Percentiles rank a stretch among this genome's conserved stretches.
Evolutionary conservation across 129 eudicot genomes (phyloP).

Genomic region (Pseudognaphalium luteoalbum): DNA sequence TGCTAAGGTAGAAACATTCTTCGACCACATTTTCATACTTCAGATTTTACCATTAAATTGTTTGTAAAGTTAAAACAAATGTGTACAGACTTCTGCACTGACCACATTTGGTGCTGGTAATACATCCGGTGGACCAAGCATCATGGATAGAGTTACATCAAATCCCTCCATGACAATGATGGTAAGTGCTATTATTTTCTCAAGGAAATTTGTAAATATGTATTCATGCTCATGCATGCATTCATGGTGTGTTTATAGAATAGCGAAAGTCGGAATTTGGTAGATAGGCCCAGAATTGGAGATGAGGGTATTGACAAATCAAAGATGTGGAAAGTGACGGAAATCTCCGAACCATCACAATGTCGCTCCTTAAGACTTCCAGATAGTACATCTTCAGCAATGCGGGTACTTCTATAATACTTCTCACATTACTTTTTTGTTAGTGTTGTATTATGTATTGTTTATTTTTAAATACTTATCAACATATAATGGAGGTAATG

Average conservation of each 20-base stretch:
- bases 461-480: not conserved
- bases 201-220: not conserved
- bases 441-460: not conserved
- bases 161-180: slow-evolving; percentile 43
- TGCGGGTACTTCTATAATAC: slow-evolving; percentile 45
- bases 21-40: not conserved
- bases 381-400: slow-evolving; percentile 56
- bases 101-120: slow-evolving; percentile 56
- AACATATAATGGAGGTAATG: slow-evolving; percentile 5
- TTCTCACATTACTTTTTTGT: not conserved
- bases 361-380: slow-evolving; percentile 74
- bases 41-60: not conserved
- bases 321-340: slow-evolving; percentile 61
- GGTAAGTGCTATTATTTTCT: slow-evolving; percentile 33
- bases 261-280: slow-evolving; percentile 57
- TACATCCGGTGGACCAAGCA: slow-evolving; percentile 49
- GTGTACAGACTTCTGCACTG: slow-evolving; percentile 47
- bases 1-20: slow-evolving; percentile 47
- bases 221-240: not conserved
- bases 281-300: slow-evolving; percentile 56
- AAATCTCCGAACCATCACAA: slow-evolving; percentile 71
- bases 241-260: slow-evolving; percentile 48
- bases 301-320: slow-evolving; percentile 66
- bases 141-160: slow-evolving; percentile 53
- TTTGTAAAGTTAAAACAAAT: not conserved